Conservation (phyloP, 352 stramenopile species). For the Proteromonas lacertae region DNA sequence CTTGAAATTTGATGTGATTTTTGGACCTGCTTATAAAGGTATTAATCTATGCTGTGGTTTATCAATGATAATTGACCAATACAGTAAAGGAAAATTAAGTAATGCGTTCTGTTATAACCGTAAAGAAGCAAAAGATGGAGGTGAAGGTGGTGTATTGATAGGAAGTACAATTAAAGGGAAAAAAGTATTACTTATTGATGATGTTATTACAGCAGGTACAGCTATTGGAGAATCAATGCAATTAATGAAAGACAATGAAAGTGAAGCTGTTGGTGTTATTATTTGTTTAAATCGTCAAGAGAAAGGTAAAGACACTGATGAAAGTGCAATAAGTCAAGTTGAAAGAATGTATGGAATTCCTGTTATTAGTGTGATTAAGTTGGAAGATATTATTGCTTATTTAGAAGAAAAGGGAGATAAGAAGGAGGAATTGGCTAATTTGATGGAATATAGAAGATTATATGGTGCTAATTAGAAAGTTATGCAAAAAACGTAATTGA, state of each 20-base stretch:
- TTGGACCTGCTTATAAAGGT: constrained; percentile 97
- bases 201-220: constrained; percentile 95
- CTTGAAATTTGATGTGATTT: constrained; percentile 86
- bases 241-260: constrained; percentile 48
- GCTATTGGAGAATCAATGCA: constrained; percentile 57
- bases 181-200: constrained; percentile 85
- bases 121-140: constrained; percentile 70
- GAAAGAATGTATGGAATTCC: constrained; percentile 43
- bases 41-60: constrained; percentile 54
- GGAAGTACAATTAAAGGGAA: constrained; percentile 49
- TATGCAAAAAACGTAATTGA: too few relatives aligned
- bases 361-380: constrained; percentile 61
- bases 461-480: too few relatives aligned
- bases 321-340: constrained; percentile 67
- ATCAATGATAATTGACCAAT: constrained; percentile 19
- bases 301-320: constrained; percentile 53
- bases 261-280: constrained; percentile 60
- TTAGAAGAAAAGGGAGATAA: too few relatives aligned
- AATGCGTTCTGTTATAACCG: constrained; percentile 74
- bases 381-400: constrained; percentile 59
- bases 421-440: too few relatives aligned
- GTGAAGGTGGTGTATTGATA: constrained; percentile 26
- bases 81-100: background rate
- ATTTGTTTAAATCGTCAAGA: constrained; percentile 92
- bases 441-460: too few relatives aligned